Conservation (phyloP, 1,139 yeast species). For the Candida glucosophila region DNA sequence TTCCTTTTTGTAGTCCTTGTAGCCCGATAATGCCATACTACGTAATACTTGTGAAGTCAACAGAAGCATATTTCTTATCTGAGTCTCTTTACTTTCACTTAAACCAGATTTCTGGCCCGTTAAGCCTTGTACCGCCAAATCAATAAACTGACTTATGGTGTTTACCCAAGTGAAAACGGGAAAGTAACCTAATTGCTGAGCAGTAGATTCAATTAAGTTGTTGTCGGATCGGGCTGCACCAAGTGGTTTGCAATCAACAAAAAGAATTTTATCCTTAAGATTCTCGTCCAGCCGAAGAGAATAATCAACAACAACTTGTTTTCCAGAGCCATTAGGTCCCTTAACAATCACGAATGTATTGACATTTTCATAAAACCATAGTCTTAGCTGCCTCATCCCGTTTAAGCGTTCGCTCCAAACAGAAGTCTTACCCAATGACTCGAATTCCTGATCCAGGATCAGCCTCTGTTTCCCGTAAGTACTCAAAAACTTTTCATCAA, state of each 20-base stretch:
- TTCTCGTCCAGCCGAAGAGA: constrained; percentile 41
- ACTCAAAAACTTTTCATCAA: constrained; percentile 14
- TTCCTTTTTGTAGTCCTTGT: constrained; percentile 17
- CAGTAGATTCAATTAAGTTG: constrained; percentile 56
- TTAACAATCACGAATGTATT: constrained; percentile 75
- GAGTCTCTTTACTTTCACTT: constrained; percentile 77
- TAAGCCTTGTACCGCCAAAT: constrained; percentile 78
- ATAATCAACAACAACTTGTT: constrained; percentile 68
- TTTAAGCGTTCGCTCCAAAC: constrained; percentile 70
- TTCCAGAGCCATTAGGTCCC: constrained; percentile 95
- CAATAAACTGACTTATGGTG: constrained; percentile 68
- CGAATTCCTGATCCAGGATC: constrained; percentile 5
- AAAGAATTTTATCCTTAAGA: constrained; percentile 47
- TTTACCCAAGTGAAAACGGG: constrained; percentile 94
- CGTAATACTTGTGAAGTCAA: constrained; percentile 68
- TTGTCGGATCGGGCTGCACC: constrained; percentile 69
- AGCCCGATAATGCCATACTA: constrained; percentile 49
- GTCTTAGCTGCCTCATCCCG: constrained; percentile 55
- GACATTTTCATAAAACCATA: constrained; percentile 81
- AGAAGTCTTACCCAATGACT: constrained; percentile 21
- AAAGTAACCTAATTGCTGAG: constrained; percentile 77
- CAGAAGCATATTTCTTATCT: constrained; percentile 71
- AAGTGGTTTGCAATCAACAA: constrained; percentile 71
- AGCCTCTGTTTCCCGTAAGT: constrained; percentile 5
- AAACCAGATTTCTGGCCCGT: constrained; percentile 94